These are phyloP conservation scores for Carex sylvatica DNA, from an alignment of 202 grass and related monocot genomes.

Conservation along the genomic window DNA sequence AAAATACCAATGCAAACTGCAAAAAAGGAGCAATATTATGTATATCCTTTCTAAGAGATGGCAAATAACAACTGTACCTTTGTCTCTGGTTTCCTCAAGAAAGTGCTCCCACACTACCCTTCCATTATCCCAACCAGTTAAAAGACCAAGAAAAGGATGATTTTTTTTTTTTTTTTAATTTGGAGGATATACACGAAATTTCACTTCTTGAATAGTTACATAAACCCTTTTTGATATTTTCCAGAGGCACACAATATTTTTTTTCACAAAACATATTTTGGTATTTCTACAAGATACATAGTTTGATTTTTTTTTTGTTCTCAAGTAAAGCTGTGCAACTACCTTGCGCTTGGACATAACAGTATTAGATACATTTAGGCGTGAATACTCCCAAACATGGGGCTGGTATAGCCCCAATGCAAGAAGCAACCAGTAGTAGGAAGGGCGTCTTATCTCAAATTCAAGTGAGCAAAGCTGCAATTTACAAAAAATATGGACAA, in stretches of 20 bases:
- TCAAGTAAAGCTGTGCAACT: background rate
- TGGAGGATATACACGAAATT: background rate
- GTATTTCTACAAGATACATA: background rate
- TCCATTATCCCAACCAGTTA: background rate
- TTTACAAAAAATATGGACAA: constrained; percentile 13
- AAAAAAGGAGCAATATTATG: background rate
- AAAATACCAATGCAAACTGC: background rate
- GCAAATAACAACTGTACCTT: background rate
- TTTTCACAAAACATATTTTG: background rate
- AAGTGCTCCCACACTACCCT: background rate
- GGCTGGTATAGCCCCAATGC: constrained; percentile 81
- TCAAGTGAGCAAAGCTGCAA: constrained; percentile 72
- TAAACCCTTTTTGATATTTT: background rate
- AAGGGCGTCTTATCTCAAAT: constrained; percentile 91
- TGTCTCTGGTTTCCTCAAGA: background rate
- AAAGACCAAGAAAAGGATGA: background rate
- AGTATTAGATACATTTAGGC: constrained; percentile 82
- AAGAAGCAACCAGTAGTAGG: constrained; percentile 87
- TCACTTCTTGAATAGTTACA: background rate
- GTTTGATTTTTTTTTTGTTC: background rate
- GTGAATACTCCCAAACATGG: constrained; percentile 92
- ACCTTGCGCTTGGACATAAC: constrained; percentile 99
- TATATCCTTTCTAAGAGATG: background rate
- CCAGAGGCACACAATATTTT: background rate
- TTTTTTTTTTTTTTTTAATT: background rate